Base-by-base conservation (phyloP, 73 alveolate species). In the Halteria grandinella region DNA sequence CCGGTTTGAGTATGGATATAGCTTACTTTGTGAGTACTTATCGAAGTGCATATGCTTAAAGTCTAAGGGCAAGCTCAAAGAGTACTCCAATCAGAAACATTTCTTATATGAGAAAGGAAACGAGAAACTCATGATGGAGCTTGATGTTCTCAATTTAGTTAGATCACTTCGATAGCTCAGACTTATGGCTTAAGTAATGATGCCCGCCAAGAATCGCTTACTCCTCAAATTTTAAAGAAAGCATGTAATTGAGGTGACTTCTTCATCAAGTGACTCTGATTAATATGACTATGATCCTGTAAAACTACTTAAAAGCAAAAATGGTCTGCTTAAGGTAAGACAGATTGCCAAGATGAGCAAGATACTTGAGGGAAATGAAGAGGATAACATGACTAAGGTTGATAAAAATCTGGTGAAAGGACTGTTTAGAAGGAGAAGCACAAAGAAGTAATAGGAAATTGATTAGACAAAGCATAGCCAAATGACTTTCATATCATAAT, bases 211-310 rank as follows among this genome's bases (percentile, higher is more conserved):
- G 23, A 34, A 55, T 18, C 41, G 66, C 17, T 10, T 44, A 18
- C 24, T 66, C 2, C 34, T 66, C 33, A 66, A 66, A 44, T 66
- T 66, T 66, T 66, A 66, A 32, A 8, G 80, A 51, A 66, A 66
- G 32, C 41, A 66, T 27, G 24, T 66, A n/a, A 1, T 66, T 7
- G 57, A 66, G 29, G 12, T 53, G 4, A 33, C 7, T 12, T 33
- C 55, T 33, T 57, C 73, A 17, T 57, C 73, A 33, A 33, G 55
- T 10, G 73, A 57, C 28, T 57, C 73, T 11, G 73, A 57, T 29
- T 29, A 57, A 17, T 53, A 57, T 29, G 34, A 57, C 5, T 57
- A 11, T 31, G 73, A 57, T 29, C n/a, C 73, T n/a, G 2, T 57
- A 8, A 57, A 57, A 20, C 18, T 57, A 5, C 5, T 57, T 28